Conservation (phyloP, 1,284 basidiomycete genomes). For the Papiliotrema flavescens region DNA sequence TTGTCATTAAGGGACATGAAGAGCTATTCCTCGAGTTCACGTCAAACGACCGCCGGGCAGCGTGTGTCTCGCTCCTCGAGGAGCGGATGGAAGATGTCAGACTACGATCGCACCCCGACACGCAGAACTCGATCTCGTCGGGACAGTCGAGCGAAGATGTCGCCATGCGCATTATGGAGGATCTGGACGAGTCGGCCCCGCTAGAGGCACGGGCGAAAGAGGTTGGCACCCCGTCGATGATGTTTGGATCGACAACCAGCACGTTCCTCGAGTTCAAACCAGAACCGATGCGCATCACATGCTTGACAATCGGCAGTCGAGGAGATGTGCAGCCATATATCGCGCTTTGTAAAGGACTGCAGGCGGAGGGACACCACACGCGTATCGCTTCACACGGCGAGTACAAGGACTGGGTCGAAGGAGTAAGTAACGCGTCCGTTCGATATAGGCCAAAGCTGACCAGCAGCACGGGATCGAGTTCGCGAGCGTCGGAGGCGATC, state of each 20-base stretch:
- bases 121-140: constrained; percentile 6
- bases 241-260: constrained; percentile 89
- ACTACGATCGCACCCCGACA: constrained; percentile 32
- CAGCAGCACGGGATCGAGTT: constrained; percentile 85
- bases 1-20: constrained; percentile 92
- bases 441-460: constrained; percentile 1
- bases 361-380: constrained; percentile 59
- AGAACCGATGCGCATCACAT: constrained; percentile 77
- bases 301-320: constrained; percentile 89
- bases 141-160: constrained; percentile 1
- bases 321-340: constrained; percentile 95
- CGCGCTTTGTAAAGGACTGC: constrained; percentile 84
- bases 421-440: constrained; percentile 64
- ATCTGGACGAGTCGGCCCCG: constrained; percentile 27
- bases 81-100: constrained; percentile 72
- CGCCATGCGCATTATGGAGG: constrained; percentile 41
- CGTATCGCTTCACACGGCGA: constrained; percentile 68
- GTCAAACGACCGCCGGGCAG: constrained; percentile 69
- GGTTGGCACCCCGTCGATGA: constrained; percentile 49
- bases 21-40: constrained; percentile 95
- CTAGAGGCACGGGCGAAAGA: constrained; percentile 47
- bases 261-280: constrained; percentile 95
- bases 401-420: constrained; percentile 92
- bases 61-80: constrained; percentile 71
- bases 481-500: constrained; percentile 89